Evolutionary conservation across 192 early-diverging fungal species (phyloP).

Genomic region (Podila minutissima): DNA sequence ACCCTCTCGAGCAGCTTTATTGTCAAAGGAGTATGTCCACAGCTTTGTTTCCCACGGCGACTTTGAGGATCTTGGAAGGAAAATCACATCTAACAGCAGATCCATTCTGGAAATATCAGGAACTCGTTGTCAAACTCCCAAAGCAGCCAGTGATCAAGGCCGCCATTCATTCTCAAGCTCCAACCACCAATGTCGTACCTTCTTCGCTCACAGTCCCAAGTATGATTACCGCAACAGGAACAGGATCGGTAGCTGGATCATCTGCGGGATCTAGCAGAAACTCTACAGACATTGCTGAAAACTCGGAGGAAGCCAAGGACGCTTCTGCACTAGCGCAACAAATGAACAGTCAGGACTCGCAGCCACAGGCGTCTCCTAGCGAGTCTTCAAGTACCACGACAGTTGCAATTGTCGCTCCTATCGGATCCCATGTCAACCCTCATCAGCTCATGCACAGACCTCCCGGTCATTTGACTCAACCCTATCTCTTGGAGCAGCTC

Average conservation of each 20-base stretch:
- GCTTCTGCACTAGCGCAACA: too few species aligned
- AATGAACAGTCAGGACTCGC: too few species aligned
- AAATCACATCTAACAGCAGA: neutral
- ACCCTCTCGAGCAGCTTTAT: slow-evolving; percentile 39
- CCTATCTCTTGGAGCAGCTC: slow-evolving; percentile 42
- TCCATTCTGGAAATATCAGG: slow-evolving; percentile 7
- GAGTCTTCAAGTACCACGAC: neutral
- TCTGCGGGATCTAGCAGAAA: neutral
- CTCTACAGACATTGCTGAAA: too few species aligned
- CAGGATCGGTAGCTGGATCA: neutral
- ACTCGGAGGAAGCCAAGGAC: too few species aligned
- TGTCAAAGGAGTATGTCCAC: slow-evolving; percentile 20
- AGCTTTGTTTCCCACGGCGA: neutral
- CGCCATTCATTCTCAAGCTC: slow-evolving; percentile 28
- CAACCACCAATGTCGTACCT: slow-evolving; percentile 1
- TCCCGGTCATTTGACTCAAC: slow-evolving; percentile 43
- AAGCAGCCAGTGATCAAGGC: slow-evolving; percentile 38
- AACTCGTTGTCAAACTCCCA: slow-evolving; percentile 41
- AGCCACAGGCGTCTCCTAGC: neutral
- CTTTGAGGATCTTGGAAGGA: neutral
- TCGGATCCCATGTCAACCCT: slow-evolving; percentile 6
- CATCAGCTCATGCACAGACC: slow-evolving; percentile 20
- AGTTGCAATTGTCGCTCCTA: neutral
- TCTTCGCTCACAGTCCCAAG: neutral
- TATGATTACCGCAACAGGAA: neutral